Evolutionary conservation across 2,329 filamentous ascomycete species (phyloP).

Genomic region (Verticillium dahliae): DNA sequence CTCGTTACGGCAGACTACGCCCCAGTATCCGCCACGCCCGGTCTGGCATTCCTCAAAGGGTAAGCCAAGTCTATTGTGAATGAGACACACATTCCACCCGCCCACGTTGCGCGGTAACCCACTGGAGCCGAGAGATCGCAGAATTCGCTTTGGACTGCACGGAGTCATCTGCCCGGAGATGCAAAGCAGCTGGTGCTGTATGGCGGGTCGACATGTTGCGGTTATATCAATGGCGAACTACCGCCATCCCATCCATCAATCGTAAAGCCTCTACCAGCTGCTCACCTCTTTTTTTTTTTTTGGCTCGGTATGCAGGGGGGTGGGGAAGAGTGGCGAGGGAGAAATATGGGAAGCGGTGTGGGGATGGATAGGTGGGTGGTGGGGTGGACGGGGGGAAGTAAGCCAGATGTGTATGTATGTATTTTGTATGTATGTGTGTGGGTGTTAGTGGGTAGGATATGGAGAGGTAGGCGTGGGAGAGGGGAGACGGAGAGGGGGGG

Average conservation of each 20-base stretch:
- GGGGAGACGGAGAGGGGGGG: too few species aligned
- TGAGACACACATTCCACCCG: slow-evolving; percentile 7
- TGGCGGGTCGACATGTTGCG: not conserved
- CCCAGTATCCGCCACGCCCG: not conserved
- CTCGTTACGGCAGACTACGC: not conserved
- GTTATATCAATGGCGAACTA: not conserved
- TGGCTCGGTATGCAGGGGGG: too few species aligned
- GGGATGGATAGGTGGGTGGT: too few species aligned
- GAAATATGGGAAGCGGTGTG: too few species aligned
- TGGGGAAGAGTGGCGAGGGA: too few species aligned
- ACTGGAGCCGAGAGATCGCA: slow-evolving; percentile 3
- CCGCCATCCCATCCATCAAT: not conserved
- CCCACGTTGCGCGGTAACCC: slow-evolving; percentile 11
- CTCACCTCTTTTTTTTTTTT: not conserved
- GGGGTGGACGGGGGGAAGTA: too few species aligned
- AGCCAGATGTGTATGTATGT: too few species aligned
- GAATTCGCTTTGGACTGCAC: slow-evolving; percentile 4
- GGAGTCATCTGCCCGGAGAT: not conserved
- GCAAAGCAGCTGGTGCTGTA: not conserved
- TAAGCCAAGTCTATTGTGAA: slow-evolving; percentile 10
- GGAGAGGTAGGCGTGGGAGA: too few species aligned
- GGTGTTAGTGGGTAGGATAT: too few species aligned
- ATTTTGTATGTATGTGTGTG: too few species aligned
- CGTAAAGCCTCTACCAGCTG: not conserved
- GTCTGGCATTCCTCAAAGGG: slow-evolving; percentile 8